phyloP scores from a whole-genome alignment of 805 yeast species.

The Starmerella tilneyi region DNA sequence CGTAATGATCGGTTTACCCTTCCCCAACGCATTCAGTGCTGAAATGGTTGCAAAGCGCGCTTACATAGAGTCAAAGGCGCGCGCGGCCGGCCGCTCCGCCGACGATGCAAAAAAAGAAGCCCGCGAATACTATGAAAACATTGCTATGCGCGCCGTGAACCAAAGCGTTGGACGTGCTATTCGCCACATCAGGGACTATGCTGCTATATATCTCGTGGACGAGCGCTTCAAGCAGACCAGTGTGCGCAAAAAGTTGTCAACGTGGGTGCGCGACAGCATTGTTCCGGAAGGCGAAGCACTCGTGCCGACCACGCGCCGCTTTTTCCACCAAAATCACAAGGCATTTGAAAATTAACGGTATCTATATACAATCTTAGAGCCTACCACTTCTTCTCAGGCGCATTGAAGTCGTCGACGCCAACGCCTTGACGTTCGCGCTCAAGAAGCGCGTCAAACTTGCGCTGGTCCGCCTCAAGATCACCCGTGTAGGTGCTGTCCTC shows the following conservation, averaged over 20 bases:
- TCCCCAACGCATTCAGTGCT: constrained; percentile 73
- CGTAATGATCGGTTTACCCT: constrained; percentile 79
- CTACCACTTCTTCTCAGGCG: constrained; percentile 24
- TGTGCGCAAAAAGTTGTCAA: constrained; percentile 53
- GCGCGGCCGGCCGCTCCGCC: constrained; percentile 39
- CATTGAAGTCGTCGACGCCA: constrained; percentile 20
- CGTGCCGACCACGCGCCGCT: constrained; percentile 4
- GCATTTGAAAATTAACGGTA: background rate
- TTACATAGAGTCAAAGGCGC: constrained; percentile 47
- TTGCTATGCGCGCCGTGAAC: constrained; percentile 84
- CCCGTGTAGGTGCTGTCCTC: background rate
- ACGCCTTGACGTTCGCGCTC: constrained; percentile 18
- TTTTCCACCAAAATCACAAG: background rate
- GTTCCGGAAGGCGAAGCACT: constrained; percentile 21
- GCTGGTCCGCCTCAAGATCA: constrained; percentile 16
- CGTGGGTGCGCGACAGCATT: constrained; percentile 52
- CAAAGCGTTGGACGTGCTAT: constrained; percentile 91
- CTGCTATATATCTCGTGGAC: constrained; percentile 65
- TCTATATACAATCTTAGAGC: background rate
- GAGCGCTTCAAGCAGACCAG: constrained; percentile 40
- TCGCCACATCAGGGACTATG: constrained; percentile 70
- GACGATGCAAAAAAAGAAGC: constrained; percentile 36
- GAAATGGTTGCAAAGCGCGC: constrained; percentile 64
- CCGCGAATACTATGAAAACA: constrained; percentile 58
- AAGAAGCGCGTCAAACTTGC: constrained; percentile 20